These are phyloP conservation scores for Microsporum ferrugineum DNA, from an alignment of 2,329 filamentous ascomycete genomes.

Conservation along the genomic window DNA sequence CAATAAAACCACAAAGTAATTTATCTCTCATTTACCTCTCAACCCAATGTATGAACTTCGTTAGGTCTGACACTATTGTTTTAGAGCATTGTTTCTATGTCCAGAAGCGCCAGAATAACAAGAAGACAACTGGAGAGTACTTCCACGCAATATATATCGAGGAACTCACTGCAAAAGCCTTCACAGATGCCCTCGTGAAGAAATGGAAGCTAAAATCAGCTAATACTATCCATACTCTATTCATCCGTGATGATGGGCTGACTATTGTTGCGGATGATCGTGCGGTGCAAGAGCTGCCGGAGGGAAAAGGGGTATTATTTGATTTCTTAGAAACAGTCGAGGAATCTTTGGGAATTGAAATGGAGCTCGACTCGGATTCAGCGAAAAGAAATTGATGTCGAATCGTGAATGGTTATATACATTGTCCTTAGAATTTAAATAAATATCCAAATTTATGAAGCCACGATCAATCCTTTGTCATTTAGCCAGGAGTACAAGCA, in stretches of 20 bases:
- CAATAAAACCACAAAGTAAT: neutral
- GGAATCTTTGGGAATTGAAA: neutral
- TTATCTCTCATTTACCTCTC: neutral
- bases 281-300: constrained; percentile 66
- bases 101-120: constrained; percentile 41
- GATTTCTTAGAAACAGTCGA: constrained; percentile 36
- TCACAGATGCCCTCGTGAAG: constrained; percentile 58
- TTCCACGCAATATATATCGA: constrained; percentile 79
- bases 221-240: constrained; percentile 59
- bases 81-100: constrained; percentile 80
- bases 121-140: constrained; percentile 44
- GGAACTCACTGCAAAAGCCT: constrained; percentile 63
- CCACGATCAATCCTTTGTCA: too few species aligned
- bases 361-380: neutral
- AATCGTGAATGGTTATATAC: too few species aligned
- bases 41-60: neutral
- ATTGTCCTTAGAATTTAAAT: too few species aligned
- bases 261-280: constrained; percentile 86
- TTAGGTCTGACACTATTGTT: neutral
- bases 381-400: neutral
- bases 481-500: too few species aligned
- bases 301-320: constrained; percentile 79
- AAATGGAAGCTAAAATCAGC: constrained; percentile 73
- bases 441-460: too few species aligned
- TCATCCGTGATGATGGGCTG: constrained; percentile 60